A percentile compares a stretch with the other conserved stretches of the same genome.
phyloP scores from a whole-genome alignment of 805 yeast genomes.

The Metschnikowia lachancei region DNA sequence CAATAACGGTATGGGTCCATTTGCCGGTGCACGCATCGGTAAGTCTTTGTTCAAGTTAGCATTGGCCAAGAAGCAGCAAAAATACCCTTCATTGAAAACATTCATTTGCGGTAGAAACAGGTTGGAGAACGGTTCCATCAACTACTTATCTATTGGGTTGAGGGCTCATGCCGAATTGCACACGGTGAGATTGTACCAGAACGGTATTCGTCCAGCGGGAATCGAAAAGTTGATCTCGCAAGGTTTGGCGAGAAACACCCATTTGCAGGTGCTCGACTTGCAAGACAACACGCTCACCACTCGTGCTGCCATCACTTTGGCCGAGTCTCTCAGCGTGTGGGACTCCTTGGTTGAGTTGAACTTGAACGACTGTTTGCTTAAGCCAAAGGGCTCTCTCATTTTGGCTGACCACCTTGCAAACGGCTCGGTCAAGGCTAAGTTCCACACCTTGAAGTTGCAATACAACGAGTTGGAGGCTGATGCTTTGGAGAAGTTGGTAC shows the following conservation, averaged over 20 bases:
- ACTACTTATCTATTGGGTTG: constrained; percentile 79
- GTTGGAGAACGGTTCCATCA: constrained; percentile 90
- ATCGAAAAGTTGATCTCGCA: constrained; percentile 66
- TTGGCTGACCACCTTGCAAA: constrained; percentile 47
- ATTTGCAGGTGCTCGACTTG: constrained; percentile 70
- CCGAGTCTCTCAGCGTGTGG: constrained; percentile 55
- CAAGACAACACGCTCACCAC: constrained; percentile 94
- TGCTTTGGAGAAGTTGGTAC: constrained; percentile 58
- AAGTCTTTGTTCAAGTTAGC: constrained; percentile 74
- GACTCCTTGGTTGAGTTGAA: constrained; percentile 67
- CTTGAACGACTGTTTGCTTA: constrained; percentile 84
- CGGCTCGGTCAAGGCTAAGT: constrained; percentile 37
- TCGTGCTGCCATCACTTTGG: constrained; percentile 56
- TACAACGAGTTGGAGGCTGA: constrained; percentile 79
- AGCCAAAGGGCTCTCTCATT: constrained; percentile 67
- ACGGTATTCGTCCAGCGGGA: constrained; percentile 96
- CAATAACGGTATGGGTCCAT: constrained; percentile 98
- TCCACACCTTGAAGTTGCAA: constrained; percentile 70
- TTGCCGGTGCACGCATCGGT: constrained; percentile 94
- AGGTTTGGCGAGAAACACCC: constrained; percentile 64
- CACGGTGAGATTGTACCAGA: constrained; percentile 81
- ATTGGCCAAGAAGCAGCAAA: constrained; percentile 53
- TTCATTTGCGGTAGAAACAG: constrained; percentile 97
- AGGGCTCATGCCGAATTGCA: constrained; percentile 74
- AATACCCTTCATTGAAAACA: constrained; percentile 61